Conservation (phyloP, 257 asterid genomes). For the Solanum chaucha region DNA sequence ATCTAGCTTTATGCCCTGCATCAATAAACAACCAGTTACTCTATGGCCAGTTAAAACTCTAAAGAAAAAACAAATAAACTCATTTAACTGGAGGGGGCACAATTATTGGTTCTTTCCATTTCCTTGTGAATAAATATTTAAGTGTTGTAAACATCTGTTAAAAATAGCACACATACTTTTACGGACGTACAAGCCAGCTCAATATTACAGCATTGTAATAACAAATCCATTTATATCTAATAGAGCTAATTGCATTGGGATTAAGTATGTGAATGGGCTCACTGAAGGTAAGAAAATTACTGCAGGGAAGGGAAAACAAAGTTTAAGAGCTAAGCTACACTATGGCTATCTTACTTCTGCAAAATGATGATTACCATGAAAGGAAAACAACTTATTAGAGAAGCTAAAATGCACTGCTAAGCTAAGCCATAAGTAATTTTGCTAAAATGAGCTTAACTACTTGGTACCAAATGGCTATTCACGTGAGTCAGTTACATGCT, state of each 20-base stretch:
- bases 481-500: neutral
- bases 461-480: neutral
- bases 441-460: neutral
- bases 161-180: neutral
- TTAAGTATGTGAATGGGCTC: neutral
- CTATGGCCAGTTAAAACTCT: neutral
- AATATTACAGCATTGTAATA: neutral
- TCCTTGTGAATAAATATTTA: neutral
- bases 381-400: neutral
- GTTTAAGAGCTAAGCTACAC: neutral
- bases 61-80: neutral
- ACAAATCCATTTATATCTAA: neutral
- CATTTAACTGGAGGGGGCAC: neutral
- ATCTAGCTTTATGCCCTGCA: slow-evolving; percentile 80
- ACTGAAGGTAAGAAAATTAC: neutral
- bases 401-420: neutral
- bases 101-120: neutral
- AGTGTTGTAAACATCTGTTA: neutral
- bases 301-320: neutral
- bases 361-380: neutral
- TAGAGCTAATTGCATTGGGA: neutral
- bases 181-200: neutral
- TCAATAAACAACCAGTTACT: neutral
- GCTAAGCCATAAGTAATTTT: neutral
- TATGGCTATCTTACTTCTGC: neutral